These are phyloP conservation scores for Sophora flavescens DNA, from an alignment of 306 rosid species.

Conservation along the genomic window DNA sequence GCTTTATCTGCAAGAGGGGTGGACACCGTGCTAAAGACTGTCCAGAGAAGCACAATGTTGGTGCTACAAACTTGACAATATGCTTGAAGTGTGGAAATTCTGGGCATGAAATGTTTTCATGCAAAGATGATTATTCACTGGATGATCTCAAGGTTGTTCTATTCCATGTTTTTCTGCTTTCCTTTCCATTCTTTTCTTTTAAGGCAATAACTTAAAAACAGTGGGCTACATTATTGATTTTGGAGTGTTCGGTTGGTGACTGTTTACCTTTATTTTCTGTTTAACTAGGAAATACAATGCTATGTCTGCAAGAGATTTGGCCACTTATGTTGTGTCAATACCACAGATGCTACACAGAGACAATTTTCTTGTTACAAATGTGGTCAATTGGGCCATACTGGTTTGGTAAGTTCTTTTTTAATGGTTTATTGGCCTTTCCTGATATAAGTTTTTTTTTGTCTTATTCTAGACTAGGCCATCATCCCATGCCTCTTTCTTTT, in stretches of 20 bases:
- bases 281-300: constrained; percentile 76
- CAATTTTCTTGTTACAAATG: constrained; percentile 90
- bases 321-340: constrained; percentile 78
- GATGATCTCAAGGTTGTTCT: constrained; percentile 84
- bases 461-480: background rate
- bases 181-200: constrained; percentile 9
- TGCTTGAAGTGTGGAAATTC: constrained; percentile 88
- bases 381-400: constrained; percentile 85
- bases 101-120: constrained; percentile 91
- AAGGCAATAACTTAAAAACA: constrained; percentile 13
- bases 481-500: background rate
- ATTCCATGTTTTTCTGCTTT: constrained; percentile 1
- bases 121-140: constrained; percentile 63
- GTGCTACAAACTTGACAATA: constrained; percentile 47
- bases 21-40: constrained; percentile 91
- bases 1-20: constrained; percentile 78
- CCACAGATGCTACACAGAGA: constrained; percentile 45
- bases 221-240: constrained; percentile 11
- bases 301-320: constrained; percentile 82
- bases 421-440: background rate
- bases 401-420: constrained; percentile 75
- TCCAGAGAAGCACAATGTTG: constrained; percentile 68
- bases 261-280: constrained; percentile 17
- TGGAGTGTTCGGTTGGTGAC: constrained; percentile 33
- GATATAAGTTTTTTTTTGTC: background rate